phyloP scores from a whole-genome alignment of 345 rosid species.

The Carallia pectinifolia region DNA sequence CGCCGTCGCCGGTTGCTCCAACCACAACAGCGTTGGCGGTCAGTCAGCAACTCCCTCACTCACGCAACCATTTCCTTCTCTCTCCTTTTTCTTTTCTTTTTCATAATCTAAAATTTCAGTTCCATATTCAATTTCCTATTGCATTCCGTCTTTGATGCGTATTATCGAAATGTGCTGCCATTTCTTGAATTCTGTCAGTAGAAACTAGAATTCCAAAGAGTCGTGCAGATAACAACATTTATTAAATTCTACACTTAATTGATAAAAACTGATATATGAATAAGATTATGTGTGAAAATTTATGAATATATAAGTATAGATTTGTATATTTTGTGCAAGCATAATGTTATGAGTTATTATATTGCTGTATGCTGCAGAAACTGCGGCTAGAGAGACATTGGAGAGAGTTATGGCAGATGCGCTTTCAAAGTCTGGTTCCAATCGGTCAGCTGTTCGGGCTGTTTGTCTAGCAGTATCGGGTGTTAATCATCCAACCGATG shows the following conservation, averaged over 20 bases:
- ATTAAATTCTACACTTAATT: too few relatives aligned
- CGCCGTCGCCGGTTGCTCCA: constrained; percentile 73
- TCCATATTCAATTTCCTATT: too few relatives aligned
- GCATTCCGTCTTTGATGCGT: too few relatives aligned
- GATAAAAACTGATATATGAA: too few relatives aligned
- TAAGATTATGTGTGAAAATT: too few relatives aligned
- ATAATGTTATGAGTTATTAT: background rate
- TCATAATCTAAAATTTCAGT: background rate
- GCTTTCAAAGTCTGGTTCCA: constrained; percentile 63
- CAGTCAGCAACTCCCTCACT: background rate
- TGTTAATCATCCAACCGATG: constrained; percentile 89
- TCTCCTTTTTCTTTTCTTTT: background rate
- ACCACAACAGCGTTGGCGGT: constrained; percentile 80
- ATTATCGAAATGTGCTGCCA: too few relatives aligned
- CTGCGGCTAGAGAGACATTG: constrained; percentile 77
- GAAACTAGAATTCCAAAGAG: too few relatives aligned
- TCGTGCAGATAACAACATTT: too few relatives aligned
- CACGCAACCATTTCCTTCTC: too few relatives aligned
- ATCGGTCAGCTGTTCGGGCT: constrained; percentile 69
- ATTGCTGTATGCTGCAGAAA: constrained; percentile 40
- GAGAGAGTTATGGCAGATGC: constrained; percentile 90
- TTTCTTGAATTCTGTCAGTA: too few relatives aligned
- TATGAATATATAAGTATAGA: too few relatives aligned
- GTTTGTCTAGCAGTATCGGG: constrained; percentile 97
- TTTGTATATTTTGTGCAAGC: too few relatives aligned